These are phyloP conservation scores for Mycena albidolilacea DNA, from an alignment of 768 basidiomycete species.

Conservation along the genomic window DNA sequence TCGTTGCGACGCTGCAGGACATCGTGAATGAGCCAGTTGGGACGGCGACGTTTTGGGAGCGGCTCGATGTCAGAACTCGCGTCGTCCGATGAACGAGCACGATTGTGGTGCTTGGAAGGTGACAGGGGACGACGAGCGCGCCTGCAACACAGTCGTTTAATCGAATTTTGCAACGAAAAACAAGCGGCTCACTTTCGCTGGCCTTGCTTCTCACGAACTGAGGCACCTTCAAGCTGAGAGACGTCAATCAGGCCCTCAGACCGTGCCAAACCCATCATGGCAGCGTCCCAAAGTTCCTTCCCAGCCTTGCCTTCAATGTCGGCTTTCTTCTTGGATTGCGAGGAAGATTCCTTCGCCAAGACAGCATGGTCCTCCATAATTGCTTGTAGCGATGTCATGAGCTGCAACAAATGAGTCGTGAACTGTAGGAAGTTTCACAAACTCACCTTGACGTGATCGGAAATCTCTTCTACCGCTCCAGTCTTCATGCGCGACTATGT, in stretches of 20 bases:
- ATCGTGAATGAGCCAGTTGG: too few species aligned
- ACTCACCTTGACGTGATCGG: background rate
- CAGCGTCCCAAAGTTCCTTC: background rate
- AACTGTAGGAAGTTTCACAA: background rate
- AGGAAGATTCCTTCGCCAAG: background rate
- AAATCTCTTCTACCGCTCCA: background rate
- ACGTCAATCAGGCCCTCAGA: too few species aligned
- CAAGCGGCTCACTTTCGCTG: background rate
- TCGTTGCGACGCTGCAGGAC: background rate
- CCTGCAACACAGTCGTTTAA: background rate
- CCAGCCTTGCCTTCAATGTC: background rate
- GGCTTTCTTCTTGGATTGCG: background rate
- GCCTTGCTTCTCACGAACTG: too few species aligned
- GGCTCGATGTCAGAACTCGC: background rate
- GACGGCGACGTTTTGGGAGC: too few species aligned
- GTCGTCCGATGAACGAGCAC: background rate
- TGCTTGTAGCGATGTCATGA: background rate
- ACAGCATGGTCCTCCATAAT: background rate
- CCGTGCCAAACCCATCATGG: too few species aligned
- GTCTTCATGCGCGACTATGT: background rate
- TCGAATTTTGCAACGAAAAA: conserved; percentile 35
- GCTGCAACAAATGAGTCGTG: background rate
- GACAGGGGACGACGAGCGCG: background rate
- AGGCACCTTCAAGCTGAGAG: too few species aligned
- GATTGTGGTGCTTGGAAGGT: background rate